phyloP scores from a whole-genome alignment of 768 basidiomycete genomes.

The Guyanaporus albipodus region DNA sequence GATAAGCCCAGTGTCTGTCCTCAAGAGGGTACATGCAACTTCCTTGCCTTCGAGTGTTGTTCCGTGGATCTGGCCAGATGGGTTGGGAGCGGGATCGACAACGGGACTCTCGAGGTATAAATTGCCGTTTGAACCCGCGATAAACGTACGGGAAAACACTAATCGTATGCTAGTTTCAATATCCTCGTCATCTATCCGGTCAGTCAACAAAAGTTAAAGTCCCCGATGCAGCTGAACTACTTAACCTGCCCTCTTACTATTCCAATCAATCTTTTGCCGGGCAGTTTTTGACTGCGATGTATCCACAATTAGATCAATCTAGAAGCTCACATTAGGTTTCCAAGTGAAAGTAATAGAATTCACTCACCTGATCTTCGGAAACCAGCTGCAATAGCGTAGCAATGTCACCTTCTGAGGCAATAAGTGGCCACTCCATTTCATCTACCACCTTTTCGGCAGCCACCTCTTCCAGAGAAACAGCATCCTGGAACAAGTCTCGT shows the following conservation, averaged over 20 bases:
- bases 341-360: not conserved
- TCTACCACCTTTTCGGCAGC: constrained; percentile 44
- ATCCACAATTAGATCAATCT: constrained; percentile 77
- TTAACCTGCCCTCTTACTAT: constrained; percentile 85
- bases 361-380: constrained; percentile 69
- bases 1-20: constrained; percentile 24
- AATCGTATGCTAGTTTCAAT: constrained; percentile 67
- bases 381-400: constrained; percentile 74
- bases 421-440: constrained; percentile 76
- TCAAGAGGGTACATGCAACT: constrained; percentile 48
- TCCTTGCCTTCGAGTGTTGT: constrained; percentile 36
- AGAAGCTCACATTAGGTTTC: not conserved
- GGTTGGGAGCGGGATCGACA: constrained; percentile 14
- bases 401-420: constrained; percentile 77
- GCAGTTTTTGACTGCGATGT: constrained; percentile 54
- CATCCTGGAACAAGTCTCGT: constrained; percentile 68
- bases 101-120: constrained; percentile 9
- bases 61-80: constrained; percentile 37
- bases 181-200: constrained; percentile 69
- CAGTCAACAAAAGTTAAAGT: constrained; percentile 1
- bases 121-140: constrained; percentile 13
- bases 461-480: constrained; percentile 57
- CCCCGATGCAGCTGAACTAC: not conserved
- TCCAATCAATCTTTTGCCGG: constrained; percentile 65
- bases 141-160: constrained; percentile 30